Evolutionary conservation across 2,329 filamentous ascomycete genomes (phyloP).

Genomic region (Arthrobotrys entomopaga): DNA sequence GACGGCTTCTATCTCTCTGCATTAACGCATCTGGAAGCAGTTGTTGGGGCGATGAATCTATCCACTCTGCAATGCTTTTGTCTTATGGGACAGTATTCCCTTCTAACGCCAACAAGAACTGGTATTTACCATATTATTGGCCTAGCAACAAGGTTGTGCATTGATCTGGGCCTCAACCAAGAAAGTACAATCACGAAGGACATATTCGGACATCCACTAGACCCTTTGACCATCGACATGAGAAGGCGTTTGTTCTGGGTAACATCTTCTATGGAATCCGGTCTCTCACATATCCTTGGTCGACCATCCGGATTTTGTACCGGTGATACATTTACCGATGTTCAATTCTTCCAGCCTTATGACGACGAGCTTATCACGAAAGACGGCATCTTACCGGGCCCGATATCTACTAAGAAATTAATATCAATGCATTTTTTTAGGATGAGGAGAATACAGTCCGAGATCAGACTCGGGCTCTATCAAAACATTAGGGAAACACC

Average conservation of each 20-base stretch:
- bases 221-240: slow-evolving; percentile 86
- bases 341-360: slow-evolving; percentile 82
- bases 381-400: slow-evolving; percentile 75
- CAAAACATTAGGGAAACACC: slow-evolving; percentile 82
- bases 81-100: slow-evolving; percentile 88
- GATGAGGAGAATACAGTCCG: slow-evolving; percentile 86
- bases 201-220: slow-evolving; percentile 69
- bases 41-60: slow-evolving; percentile 87
- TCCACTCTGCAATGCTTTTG: slow-evolving; percentile 89
- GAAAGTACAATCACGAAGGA: slow-evolving; percentile 83
- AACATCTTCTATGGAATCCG: slow-evolving; percentile 84
- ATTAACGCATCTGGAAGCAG: slow-evolving; percentile 81
- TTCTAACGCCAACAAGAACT: slow-evolving; percentile 89
- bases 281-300: slow-evolving; percentile 86
- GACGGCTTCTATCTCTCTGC: slow-evolving; percentile 95
- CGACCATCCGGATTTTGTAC: slow-evolving; percentile 86
- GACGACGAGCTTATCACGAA: slow-evolving; percentile 85
- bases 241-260: slow-evolving; percentile 88
- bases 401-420: slow-evolving; percentile 81
- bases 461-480: slow-evolving; percentile 86
- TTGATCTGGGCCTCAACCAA: slow-evolving; percentile 86
- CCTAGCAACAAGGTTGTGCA: slow-evolving; percentile 84
- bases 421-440: slow-evolving; percentile 93
- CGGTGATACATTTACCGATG: slow-evolving; percentile 81
- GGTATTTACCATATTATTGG: slow-evolving; percentile 92